Evolutionary conservation across 2,329 filamentous ascomycete species (phyloP), one percentile per base, ranked within the genome.

Genomic region (Escovopsis sp.): DNA sequence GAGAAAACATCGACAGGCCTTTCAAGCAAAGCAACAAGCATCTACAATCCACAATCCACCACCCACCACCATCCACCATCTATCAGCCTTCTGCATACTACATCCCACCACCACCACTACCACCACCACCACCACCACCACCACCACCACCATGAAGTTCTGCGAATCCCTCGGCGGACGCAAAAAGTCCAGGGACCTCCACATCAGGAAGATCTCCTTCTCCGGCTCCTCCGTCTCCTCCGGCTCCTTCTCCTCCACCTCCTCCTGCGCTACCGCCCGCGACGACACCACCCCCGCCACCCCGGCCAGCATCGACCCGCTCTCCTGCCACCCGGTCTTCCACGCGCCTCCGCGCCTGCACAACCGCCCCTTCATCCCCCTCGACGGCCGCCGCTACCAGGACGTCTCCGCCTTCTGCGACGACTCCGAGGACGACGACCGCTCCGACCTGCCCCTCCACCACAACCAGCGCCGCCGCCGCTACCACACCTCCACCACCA

Each of bases 201-300:
- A 57, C 40, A 59, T 61, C 38, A 55, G 57, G 47, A 61, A 61
- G 47, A 44, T 60, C 33, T 60, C 57, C 31, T 56, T 59, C 44
- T 60, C 57, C 14, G 57, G 57, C 41, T 56, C 50, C 35, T 60
- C 57, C 2, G 52, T 59, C 36, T 54, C 53, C 7, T 55, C 53
- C 6, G 55, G 48, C 46, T 60, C 56, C 30, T 48, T 53, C 30
- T 48, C 48, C 16, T 49, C 46, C 13, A 50, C 54, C 6, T 46
- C 47, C 21, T 46, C 49, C 27, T 40, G 48, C 19, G 49, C 52
- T 33, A 52, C 53, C 15, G 48, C 49, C n/a, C 38, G 43, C 30
- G 39, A 40, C 11, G 39, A 41, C 11, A 14, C 34, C 25, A 38
- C 33, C 23, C 30, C 39, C 4, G 44, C 44, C 41, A 41, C 44